Percentiles rank a stretch among this genome's conserved stretches.
phyloP scores from a whole-genome alignment of 2,329 filamentous ascomycete species.

The Phialophora expanda region DNA sequence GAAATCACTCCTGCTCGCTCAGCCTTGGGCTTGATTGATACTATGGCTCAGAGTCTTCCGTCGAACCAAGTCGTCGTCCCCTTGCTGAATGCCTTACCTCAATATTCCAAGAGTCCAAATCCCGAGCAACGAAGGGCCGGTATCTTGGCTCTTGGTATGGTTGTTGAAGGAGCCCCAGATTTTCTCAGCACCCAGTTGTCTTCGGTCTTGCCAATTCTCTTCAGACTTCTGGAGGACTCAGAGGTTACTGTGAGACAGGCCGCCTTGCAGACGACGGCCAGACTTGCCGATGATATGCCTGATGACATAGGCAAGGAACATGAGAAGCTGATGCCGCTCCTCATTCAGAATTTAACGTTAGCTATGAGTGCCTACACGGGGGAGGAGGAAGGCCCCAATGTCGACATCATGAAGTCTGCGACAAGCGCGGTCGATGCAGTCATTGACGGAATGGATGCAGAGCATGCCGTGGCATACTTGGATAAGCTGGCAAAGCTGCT shows the following conservation, averaged over 20 bases:
- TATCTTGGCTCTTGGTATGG: constrained; percentile 89
- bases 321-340: constrained; percentile 77
- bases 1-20: constrained; percentile 84
- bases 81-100: constrained; percentile 81
- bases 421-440: constrained; percentile 91
- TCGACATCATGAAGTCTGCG: constrained; percentile 85
- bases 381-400: constrained; percentile 71
- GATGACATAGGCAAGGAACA: constrained; percentile 89
- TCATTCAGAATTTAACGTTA: constrained; percentile 87
- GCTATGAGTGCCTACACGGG: constrained; percentile 71
- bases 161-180: constrained; percentile 94
- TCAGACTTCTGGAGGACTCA: constrained; percentile 81
- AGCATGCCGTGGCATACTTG: constrained; percentile 81
- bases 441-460: constrained; percentile 79
- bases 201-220: constrained; percentile 81
- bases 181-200: constrained; percentile 94
- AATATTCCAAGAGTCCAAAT: constrained; percentile 75
- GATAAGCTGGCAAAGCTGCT: constrained; percentile 82
- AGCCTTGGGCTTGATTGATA: constrained; percentile 84
- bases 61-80: constrained; percentile 94
- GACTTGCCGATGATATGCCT: constrained; percentile 89
- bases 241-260: constrained; percentile 84
- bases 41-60: constrained; percentile 84
- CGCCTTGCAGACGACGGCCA: constrained; percentile 82
- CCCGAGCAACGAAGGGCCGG: constrained; percentile 84